Base-by-base conservation (phyloP, 1,284 basidiomycete genomes). In the Ganoderma sinense region DNA sequence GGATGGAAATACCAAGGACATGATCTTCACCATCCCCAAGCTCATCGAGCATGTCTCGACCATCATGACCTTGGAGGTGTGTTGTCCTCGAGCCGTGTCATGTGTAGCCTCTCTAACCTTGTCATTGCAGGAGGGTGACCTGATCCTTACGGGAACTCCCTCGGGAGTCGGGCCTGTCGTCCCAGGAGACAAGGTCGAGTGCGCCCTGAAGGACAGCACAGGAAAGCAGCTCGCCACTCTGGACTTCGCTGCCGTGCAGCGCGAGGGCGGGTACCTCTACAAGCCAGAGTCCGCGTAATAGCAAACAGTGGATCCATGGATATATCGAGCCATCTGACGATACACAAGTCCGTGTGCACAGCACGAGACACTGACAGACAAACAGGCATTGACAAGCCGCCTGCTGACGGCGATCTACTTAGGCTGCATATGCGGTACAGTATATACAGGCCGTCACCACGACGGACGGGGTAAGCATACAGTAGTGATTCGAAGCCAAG, bases 1-100 rank as follows among this genome's bases (percentile, higher is more conserved):
- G 80, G 86, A 94, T 70, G 97, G 96, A 4, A 89, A 87, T 43
- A 97, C 97, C 1, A 81, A 84, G 33, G 93, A 97, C 80, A 98
- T 99, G 97, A 94, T 99, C 72, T 97, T 97, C 85, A 86, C 87
- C 59, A 95, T 99, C 58, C 96, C 97, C 0, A 86, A 89, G n/a
- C 87, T 99, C 66, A 94, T 99, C 75, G 89, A 94, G 74, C 96
- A 98, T 77, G 88, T 98, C 61, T 97, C 96, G 2, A 93, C 94
- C 20, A 98, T 99, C 81, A 99, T 99, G 97, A 92, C 91, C 0
- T 87, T 99, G 23, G 96, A 98, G 86, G 95, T 92, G 55, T 76
- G 90, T 78, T 73, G 11, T 18, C 43, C 62, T 11, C 3, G 23
- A 23, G 23, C 29, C 23, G 3, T 10, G 20, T 14, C 45, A 26